Evolutionary conservation across 2,329 filamentous ascomycete species (phyloP).

Genomic region (Pyricularia sp.): DNA sequence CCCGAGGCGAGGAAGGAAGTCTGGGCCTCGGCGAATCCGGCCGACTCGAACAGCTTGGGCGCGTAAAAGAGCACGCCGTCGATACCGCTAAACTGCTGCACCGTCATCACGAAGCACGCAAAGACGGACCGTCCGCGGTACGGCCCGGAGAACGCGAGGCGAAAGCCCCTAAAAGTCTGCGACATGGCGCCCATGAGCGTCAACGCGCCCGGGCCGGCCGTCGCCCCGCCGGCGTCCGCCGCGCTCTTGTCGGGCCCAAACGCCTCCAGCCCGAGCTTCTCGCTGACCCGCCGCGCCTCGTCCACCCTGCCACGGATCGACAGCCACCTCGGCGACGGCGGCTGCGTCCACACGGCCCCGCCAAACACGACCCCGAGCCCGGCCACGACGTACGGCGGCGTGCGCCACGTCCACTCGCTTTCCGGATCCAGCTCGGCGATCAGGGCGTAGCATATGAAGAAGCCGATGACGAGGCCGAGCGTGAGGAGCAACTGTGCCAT

Average conservation of each 20-base stretch:
- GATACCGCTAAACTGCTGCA: constrained; percentile 48
- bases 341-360: constrained; percentile 20
- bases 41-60: constrained; percentile 44
- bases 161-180: constrained; percentile 18
- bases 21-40: constrained; percentile 38
- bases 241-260: constrained; percentile 26
- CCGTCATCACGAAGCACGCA: constrained; percentile 43
- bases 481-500: constrained; percentile 40
- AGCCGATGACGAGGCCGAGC: constrained; percentile 38
- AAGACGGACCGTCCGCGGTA: constrained; percentile 33
- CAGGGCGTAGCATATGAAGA: constrained; percentile 48
- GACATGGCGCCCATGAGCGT: constrained; percentile 14
- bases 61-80: constrained; percentile 51
- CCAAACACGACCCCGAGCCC: constrained; percentile 20
- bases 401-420: constrained; percentile 40
- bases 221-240: background rate
- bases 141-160: constrained; percentile 19
- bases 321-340: constrained; percentile 45
- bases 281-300: constrained; percentile 27
- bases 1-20: constrained; percentile 46
- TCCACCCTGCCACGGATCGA: constrained; percentile 25
- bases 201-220: background rate
- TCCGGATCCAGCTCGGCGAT: constrained; percentile 18
- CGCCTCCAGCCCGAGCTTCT: constrained; percentile 29
- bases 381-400: constrained; percentile 32